Evolutionary conservation across 139 green algal genomes (phyloP).

Genomic region (Zygnema cylindricum): DNA sequence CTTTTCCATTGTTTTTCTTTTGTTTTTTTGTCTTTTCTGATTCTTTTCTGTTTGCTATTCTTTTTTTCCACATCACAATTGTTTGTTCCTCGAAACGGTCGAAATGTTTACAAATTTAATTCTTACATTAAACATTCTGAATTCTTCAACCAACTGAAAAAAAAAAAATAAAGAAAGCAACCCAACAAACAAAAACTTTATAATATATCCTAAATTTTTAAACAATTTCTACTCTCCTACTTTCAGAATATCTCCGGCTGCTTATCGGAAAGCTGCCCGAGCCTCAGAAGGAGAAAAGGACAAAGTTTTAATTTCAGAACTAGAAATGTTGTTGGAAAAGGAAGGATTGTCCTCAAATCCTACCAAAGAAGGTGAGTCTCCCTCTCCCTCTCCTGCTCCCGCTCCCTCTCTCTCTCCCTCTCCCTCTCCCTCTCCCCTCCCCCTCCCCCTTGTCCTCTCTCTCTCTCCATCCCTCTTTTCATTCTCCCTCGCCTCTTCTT

Average conservation of each 20-base stretch:
- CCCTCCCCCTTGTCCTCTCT: too few relatives aligned
- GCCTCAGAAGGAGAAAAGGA: constrained; percentile 28
- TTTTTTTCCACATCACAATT: too few relatives aligned
- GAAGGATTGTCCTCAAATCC: constrained; percentile 35
- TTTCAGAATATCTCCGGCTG: constrained; percentile 34
- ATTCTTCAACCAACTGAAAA: not conserved
- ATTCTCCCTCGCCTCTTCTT: too few relatives aligned
- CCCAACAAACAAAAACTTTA: not conserved
- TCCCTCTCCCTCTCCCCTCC: too few relatives aligned
- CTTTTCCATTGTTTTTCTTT: too few relatives aligned
- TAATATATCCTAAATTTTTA: not conserved
- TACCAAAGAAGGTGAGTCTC: constrained; percentile 47
- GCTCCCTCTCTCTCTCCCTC: too few relatives aligned
- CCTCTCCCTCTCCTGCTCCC: too few relatives aligned
- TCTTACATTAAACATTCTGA: not conserved
- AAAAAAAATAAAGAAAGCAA: not conserved
- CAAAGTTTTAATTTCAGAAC: constrained; percentile 18
- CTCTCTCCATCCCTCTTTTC: too few relatives aligned
- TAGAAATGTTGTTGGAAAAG: constrained; percentile 27
- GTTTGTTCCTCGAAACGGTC: too few relatives aligned
- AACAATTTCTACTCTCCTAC: not conserved
- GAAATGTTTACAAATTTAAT: not conserved
- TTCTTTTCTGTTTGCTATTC: too few relatives aligned
- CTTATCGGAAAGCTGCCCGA: constrained; percentile 44
- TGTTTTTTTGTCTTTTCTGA: too few relatives aligned